phyloP scores from a whole-genome alignment of 768 basidiomycete genomes.

The Rhodotorula graminis region DNA sequence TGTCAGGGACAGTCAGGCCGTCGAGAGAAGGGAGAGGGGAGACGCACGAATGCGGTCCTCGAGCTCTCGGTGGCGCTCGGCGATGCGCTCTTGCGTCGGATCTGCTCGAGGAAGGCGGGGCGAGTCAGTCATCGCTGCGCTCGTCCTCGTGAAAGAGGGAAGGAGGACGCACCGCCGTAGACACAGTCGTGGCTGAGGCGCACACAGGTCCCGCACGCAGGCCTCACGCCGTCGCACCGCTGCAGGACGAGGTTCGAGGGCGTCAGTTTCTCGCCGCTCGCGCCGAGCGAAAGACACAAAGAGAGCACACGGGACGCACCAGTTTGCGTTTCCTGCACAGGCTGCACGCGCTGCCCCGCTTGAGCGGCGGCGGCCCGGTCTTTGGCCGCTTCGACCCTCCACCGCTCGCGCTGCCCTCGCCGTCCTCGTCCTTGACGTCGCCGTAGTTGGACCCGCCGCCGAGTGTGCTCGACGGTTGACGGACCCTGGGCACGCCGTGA shows the following conservation, averaged over 20 bases:
- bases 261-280: background rate
- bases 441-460: background rate
- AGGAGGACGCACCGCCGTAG: conserved; percentile 19
- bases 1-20: too few species aligned
- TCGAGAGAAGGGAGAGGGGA: background rate
- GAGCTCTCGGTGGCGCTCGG: conserved; percentile 14
- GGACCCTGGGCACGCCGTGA: too few species aligned
- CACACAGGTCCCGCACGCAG: conserved; percentile 28
- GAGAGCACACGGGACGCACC: background rate
- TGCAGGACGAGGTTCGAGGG: background rate
- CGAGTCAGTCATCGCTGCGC: background rate
- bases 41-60: conserved; percentile 29
- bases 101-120: background rate
- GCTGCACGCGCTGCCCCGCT: conserved; percentile 22
- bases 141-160: too few species aligned
- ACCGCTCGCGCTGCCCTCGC: background rate
- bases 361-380: conserved; percentile 20
- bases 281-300: background rate
- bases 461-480: background rate
- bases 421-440: conserved; percentile 14
- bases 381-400: background rate
- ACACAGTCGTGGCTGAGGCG: conserved; percentile 34
- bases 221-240: conserved; percentile 18
- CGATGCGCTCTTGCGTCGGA: conserved; percentile 13
- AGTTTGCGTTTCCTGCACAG: conserved; percentile 31